Base-by-base conservation (phyloP, 352 stramenopile species). In the Pythium volutum region DNA sequence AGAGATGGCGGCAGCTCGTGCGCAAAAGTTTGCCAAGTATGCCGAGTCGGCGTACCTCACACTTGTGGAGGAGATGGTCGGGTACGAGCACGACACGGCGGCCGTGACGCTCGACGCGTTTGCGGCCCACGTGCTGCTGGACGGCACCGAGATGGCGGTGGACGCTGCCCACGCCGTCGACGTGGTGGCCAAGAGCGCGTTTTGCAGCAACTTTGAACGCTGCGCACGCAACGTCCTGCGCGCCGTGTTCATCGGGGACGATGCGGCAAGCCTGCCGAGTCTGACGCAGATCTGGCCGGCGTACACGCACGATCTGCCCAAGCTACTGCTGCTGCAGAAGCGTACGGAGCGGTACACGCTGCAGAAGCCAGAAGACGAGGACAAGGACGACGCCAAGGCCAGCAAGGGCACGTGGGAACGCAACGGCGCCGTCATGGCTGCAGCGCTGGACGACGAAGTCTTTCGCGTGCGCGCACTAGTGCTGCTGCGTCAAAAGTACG, bases 251-350 rank as follows among this genome's bases (percentile, higher is more conserved):
- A n/a, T n/a, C n/a, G n/a, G n/a, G n/a, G n/a, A n/a, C n/a, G n/a
- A n/a, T 16, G 12, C 5, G 41, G 33, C 26, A 38, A 36, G 2
- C 18, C 9, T 52, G 12, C 55, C 61, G 23, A 67, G 61, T 16
- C 48, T 74, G 1, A 41, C 23, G 33, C 46, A 84, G n/a, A 31
- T 88, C n/a, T 90, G 80, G 80, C 75, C 78, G 4, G 70, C 63
- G 20, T 78, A 71, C 42, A 43, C 22, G 1, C 55, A 73, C 7
- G 76, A 81, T 25, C 41, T 87, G 38, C 72, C 74, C 0, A 89
- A 87, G 71, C 74, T 79, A 26, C 25, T 90, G 27, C 59, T 90
- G 41, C 62, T 87, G 31, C 73, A 87, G 64, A 81, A 83, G 62
- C 69, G 77, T 26, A 84, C 77, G 2, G 77, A 71, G 46, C 72